These are phyloP conservation scores for Lepidium didymum DNA, from an alignment of 345 rosid genomes.

Conservation along the genomic window DNA sequence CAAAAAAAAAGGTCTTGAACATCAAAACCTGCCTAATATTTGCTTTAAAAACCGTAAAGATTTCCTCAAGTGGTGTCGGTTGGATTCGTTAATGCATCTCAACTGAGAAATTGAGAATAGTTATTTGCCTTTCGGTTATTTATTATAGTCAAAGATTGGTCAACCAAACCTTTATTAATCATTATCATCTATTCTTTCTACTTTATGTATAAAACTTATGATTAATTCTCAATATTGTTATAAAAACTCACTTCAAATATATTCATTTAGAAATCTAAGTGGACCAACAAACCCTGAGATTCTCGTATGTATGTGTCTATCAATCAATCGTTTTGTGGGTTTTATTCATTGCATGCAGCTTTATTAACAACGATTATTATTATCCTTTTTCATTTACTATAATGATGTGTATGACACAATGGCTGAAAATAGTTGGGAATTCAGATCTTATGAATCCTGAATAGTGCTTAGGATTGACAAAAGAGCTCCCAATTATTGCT, in stretches of 20 bases:
- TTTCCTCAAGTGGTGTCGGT: slow-evolving; percentile 15
- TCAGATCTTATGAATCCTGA: slow-evolving; percentile 20
- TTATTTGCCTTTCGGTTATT: neutral
- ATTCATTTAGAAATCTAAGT: neutral
- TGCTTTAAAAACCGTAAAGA: neutral
- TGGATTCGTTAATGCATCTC: slow-evolving; percentile 11
- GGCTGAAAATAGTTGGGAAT: slow-evolving; percentile 9
- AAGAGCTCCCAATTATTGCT: slow-evolving; percentile 22
- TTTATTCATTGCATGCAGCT: slow-evolving; percentile 25
- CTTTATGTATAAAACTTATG: slow-evolving; percentile 9
- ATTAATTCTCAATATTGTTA: neutral
- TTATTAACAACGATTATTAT: neutral
- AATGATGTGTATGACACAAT: slow-evolving; percentile 10
- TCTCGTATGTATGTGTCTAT: neutral
- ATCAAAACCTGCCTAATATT: too few species aligned
- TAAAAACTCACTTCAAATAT: slow-evolving; percentile 1
- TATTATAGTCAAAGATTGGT: neutral
- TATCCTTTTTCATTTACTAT: neutral
- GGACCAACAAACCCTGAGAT: neutral
- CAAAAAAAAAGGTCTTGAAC: too few species aligned
- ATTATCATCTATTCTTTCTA: slow-evolving; percentile 5
- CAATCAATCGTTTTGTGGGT: neutral
- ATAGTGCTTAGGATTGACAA: slow-evolving; percentile 31
- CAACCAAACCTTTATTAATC: neutral
- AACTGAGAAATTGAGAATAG: slow-evolving; percentile 1